A percentile compares a stretch with the other conserved stretches of the same genome.
These are phyloP conservation scores for Podospora pseudopauciseta DNA, from an alignment of 495 filamentous ascomycete genomes.

Conservation along the genomic window DNA sequence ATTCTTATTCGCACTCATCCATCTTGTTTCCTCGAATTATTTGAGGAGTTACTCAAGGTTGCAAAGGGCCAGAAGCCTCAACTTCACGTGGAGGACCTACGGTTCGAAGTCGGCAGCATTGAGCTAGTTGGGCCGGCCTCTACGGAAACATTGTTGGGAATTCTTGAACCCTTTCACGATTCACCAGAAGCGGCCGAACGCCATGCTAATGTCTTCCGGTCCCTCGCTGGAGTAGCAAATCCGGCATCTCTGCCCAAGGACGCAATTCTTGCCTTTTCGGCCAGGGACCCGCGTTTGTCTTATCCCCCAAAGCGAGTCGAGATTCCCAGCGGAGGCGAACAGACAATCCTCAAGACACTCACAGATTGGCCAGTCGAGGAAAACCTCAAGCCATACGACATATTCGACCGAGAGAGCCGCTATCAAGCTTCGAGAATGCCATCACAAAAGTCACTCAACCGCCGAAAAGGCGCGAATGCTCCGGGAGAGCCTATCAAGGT, in stretches of 20 bases:
- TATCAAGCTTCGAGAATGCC: slow-evolving; percentile 58
- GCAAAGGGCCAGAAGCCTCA: slow-evolving; percentile 67
- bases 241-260: slow-evolving; percentile 70
- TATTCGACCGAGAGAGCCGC: slow-evolving; percentile 70
- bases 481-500: slow-evolving; percentile 63
- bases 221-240: slow-evolving; percentile 68
- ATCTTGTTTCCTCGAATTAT: slow-evolving; percentile 79
- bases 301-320: slow-evolving; percentile 57
- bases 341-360: slow-evolving; percentile 51
- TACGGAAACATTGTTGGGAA: slow-evolving; percentile 71
- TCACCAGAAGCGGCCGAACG: slow-evolving; percentile 31
- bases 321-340: slow-evolving; percentile 48
- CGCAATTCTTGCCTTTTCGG: slow-evolving; percentile 66
- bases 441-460: slow-evolving; percentile 80
- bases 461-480: slow-evolving; percentile 64
- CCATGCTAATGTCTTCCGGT: slow-evolving; percentile 57
- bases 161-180: slow-evolving; percentile 56
- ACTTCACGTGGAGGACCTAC: slow-evolving; percentile 79
- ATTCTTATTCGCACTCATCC: slow-evolving; percentile 80
- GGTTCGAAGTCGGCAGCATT: slow-evolving; percentile 93
- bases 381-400: slow-evolving; percentile 45
- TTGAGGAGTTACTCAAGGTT: slow-evolving; percentile 68
- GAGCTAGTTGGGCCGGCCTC: slow-evolving; percentile 80
- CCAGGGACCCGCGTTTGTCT: slow-evolving; percentile 74
- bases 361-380: slow-evolving; percentile 69